Evolutionary conservation across 805 yeast species (phyloP).

Genomic region (Saccharomycopsis selenospora): DNA sequence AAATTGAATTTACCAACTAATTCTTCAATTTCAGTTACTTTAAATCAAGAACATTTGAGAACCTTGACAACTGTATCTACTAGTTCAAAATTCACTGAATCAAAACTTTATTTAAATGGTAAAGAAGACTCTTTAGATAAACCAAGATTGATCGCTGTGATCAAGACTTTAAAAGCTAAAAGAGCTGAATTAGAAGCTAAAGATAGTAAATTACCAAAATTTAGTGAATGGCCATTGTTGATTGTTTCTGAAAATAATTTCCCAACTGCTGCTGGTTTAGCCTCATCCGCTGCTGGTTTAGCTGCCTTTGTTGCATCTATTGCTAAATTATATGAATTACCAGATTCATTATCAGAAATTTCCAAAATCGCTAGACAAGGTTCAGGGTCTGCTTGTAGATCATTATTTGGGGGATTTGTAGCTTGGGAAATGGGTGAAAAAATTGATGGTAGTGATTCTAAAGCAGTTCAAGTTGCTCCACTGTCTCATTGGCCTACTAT

Average conservation of each 20-base stretch:
- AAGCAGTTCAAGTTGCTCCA: slow-evolving; percentile 89
- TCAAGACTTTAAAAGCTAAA: slow-evolving; percentile 57
- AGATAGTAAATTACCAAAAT: slow-evolving; percentile 49
- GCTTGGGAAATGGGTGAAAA: slow-evolving; percentile 96
- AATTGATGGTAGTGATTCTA: slow-evolving; percentile 82
- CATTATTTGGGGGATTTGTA: slow-evolving; percentile 93
- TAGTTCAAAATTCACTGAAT: slow-evolving; percentile 46
- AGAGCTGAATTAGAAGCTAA: slow-evolving; percentile 53
- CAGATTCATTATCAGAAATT: slow-evolving; percentile 77
- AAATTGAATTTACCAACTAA: slow-evolving; percentile 89
- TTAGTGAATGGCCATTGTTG: slow-evolving; percentile 60
- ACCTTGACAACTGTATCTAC: slow-evolving; percentile 88
- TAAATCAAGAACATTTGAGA: slow-evolving; percentile 83
- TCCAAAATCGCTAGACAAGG: slow-evolving; percentile 96
- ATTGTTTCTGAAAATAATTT: slow-evolving; percentile 92
- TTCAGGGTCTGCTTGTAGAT: slow-evolving; percentile 97
- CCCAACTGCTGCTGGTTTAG: slow-evolving; percentile 99
- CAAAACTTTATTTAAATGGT: slow-evolving; percentile 84
- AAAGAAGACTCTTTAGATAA: slow-evolving; percentile 62
- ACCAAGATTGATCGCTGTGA: slow-evolving; percentile 41
- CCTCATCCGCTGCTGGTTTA: slow-evolving; percentile 97
- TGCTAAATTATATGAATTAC: slow-evolving; percentile 75
- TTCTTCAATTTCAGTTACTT: slow-evolving; percentile 90
- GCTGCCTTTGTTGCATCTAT: slow-evolving; percentile 92
- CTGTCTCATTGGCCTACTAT: slow-evolving; percentile 83